Evolutionary conservation across 805 yeast genomes (phyloP).

Genomic region (Ogataea glucozyma): DNA sequence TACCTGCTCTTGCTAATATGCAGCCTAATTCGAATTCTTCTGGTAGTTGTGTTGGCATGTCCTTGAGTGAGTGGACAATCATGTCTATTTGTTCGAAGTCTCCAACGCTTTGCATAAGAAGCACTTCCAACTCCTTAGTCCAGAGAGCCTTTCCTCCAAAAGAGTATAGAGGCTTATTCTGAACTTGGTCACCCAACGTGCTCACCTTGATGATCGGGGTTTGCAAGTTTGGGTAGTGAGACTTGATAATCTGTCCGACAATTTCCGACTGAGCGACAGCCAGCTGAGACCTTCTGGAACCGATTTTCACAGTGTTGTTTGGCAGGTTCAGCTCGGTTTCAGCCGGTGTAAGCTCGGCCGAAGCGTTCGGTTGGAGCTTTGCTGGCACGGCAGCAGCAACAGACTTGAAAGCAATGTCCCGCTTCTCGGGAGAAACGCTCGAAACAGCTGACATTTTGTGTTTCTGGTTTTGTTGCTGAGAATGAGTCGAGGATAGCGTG

Average conservation of each 20-base stretch:
- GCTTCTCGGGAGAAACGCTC: neutral
- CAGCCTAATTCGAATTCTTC: slow-evolving; percentile 89
- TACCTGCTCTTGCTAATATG: slow-evolving; percentile 70
- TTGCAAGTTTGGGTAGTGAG: slow-evolving; percentile 58
- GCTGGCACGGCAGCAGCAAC: slow-evolving; percentile 2
- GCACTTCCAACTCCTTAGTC: slow-evolving; percentile 91
- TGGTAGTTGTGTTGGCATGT: slow-evolving; percentile 86
- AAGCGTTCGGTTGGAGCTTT: slow-evolving; percentile 6
- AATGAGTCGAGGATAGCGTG: slow-evolving; percentile 5
- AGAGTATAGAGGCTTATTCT: slow-evolving; percentile 80
- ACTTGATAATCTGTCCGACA: slow-evolving; percentile 61
- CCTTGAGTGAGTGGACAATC: slow-evolving; percentile 92
- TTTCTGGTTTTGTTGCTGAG: slow-evolving; percentile 5
- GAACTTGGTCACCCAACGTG: slow-evolving; percentile 90
- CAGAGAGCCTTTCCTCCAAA: slow-evolving; percentile 96
- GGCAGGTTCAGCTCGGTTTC: slow-evolving; percentile 22
- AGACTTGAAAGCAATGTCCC: slow-evolving; percentile 2
- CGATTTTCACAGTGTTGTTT: slow-evolving; percentile 47
- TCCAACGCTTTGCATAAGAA: slow-evolving; percentile 65
- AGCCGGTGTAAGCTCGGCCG: slow-evolving; percentile 15
- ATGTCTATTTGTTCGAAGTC: slow-evolving; percentile 71
- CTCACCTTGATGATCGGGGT: slow-evolving; percentile 78
- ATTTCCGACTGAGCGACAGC: slow-evolving; percentile 86
- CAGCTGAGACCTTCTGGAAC: slow-evolving; percentile 84
- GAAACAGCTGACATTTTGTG: slow-evolving; percentile 3